Evolutionary conservation across 2,329 filamentous ascomycete species (phyloP), one percentile per base, ranked within the genome.

Genomic region (Alternaria rosae): DNA sequence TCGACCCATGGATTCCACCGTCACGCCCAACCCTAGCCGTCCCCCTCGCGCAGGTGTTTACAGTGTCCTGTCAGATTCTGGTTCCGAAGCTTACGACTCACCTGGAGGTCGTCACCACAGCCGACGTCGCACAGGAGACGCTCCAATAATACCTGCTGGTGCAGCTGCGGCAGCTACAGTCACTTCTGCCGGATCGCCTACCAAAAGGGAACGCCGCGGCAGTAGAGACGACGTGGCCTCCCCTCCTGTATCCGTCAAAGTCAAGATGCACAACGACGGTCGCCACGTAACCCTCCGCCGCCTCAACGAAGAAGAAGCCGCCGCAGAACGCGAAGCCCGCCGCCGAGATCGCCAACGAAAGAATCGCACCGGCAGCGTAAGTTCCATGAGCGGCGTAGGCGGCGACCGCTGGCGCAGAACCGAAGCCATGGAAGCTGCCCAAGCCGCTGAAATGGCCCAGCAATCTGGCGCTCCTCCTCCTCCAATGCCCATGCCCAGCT

Each of bases 181-280:
- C 52, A 65, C 69, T 54, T 68, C 75, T 17, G 70, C 64, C 21
- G 72, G 70, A 10, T 74, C 77, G 15, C 69, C 72, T 12, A 74
- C 73, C n/a, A 73, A 67, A 55, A 70, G 72, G 48, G 72, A 72
- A 32, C 71, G 71, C 20, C 72, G 78, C 54, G 71, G 70, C 61
- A 77, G 76, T 55, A 67, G 65, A 56, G 80, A 83, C 45, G 81
- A 81, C 62, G 78, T 84, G 28, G 82, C 81, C 23, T 87, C 86
- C 0, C 87, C 86, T n/a, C 86, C 87, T 3, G 86, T 89, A 48
- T 88, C 85, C 28, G 84, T 90, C 57, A 88, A 89, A 74, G 84
- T 90, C 43, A 88, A 88, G 71, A 87, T 89, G 84, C 87, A 89
- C 75, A 85, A 86, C 60, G 87, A 89, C 65, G 87, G 87, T 23